phyloP scores from a whole-genome alignment of 345 rosid species.

The Erysimum cheiranthoides region DNA sequence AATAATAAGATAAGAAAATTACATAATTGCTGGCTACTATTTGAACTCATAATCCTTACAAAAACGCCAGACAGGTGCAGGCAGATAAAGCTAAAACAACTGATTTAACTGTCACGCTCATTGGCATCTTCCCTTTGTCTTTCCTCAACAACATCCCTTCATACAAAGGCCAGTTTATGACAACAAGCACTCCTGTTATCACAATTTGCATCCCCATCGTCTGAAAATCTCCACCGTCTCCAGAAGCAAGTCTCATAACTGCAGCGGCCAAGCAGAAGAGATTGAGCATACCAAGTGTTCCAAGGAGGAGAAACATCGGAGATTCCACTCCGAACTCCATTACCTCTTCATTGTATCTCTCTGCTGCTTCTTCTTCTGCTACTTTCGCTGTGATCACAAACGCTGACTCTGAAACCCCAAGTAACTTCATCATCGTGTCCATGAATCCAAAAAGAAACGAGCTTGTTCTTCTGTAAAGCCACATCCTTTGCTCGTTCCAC shows the following conservation, averaged over 20 bases:
- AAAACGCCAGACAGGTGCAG: constrained; percentile 51
- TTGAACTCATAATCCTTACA: constrained; percentile 16
- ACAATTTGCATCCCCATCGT: constrained; percentile 54
- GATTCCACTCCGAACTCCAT: constrained; percentile 80
- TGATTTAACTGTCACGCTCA: constrained; percentile 51
- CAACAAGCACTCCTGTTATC: constrained; percentile 57
- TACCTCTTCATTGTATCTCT: constrained; percentile 59
- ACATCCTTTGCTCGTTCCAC: constrained; percentile 80
- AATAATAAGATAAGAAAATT: not conserved
- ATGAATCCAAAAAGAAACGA: constrained; percentile 67
- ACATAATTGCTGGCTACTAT: not conserved
- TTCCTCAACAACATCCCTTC: constrained; percentile 61
- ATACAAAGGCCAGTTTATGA: constrained; percentile 69
- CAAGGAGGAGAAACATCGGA: constrained; percentile 62
- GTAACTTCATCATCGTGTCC: constrained; percentile 49
- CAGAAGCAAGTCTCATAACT: constrained; percentile 26
- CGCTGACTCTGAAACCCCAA: constrained; percentile 56
- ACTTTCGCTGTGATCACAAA: constrained; percentile 76
- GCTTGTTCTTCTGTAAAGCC: constrained; percentile 78
- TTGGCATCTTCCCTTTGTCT: constrained; percentile 73
- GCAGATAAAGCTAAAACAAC: constrained; percentile 46
- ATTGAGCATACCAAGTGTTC: constrained; percentile 69
- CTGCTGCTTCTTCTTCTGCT: constrained; percentile 57
- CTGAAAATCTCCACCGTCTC: constrained; percentile 19
- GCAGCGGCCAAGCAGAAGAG: constrained; percentile 50